Conservation (phyloP, 78 protist species). For the Ministeria vibrans region DNA sequence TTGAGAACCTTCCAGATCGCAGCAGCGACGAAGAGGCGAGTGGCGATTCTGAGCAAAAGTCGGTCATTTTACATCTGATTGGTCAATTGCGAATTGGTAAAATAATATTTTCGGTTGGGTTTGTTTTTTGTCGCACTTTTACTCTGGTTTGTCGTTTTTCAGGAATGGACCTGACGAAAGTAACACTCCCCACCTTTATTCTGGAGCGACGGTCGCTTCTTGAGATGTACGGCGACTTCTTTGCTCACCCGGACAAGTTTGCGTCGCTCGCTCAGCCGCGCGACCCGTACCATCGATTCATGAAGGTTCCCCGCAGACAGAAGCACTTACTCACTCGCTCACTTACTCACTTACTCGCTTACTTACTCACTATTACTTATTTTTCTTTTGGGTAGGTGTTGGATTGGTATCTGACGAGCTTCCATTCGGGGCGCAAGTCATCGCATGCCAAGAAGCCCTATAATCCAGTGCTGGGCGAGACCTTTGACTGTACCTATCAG, state of each 20-base stretch:
- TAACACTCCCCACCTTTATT: conserved; percentile 22
- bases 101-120: not conserved
- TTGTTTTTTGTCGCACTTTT: not conserved
- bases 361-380: no score
- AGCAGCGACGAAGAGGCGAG: not conserved
- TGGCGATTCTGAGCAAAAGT: not conserved
- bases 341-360: no score
- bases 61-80: not conserved
- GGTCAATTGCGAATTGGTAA: not conserved
- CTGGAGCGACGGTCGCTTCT: conserved; percentile 30
- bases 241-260: conserved; percentile 15
- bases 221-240: conserved; percentile 27
- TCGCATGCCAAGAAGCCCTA: conserved; percentile 89
- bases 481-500: conserved; percentile 62
- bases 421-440: conserved; percentile 27
- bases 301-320: no score
- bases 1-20: no score
- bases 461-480: conserved; percentile 90
- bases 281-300: no score
- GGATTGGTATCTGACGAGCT: no score
- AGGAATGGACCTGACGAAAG: conserved; percentile 19
- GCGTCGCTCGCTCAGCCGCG: no score
- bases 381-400: no score
- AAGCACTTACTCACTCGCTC: no score
- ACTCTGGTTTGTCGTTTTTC: no score